A percentile compares a stretch with the other conserved stretches of the same genome.
Evolutionary conservation across 306 rosid species (phyloP).

Genomic region (Malus asiatica): DNA sequence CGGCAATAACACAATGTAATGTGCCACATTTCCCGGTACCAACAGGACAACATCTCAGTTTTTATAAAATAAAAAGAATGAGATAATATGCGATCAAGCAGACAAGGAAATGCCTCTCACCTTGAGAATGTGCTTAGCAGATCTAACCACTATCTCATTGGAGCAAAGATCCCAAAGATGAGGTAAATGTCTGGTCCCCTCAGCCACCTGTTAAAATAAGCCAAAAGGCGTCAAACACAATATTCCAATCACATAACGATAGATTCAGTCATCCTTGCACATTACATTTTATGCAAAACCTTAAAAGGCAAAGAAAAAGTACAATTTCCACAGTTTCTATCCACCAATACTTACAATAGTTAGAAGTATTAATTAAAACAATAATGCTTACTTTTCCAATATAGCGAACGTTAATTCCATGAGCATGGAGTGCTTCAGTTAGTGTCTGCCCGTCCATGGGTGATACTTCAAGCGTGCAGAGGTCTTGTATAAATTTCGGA

Average conservation of each 20-base stretch:
- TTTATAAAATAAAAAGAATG: background rate
- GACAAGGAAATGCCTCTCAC: slow-evolving; percentile 32
- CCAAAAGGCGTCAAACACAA: slow-evolving; percentile 21
- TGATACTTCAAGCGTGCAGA: slow-evolving; percentile 93
- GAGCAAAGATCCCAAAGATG: slow-evolving; percentile 93
- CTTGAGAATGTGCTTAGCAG: slow-evolving; percentile 94
- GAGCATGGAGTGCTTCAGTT: slow-evolving; percentile 97
- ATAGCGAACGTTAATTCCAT: slow-evolving; percentile 93
- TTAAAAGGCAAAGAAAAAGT: background rate
- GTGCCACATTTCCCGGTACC: background rate
- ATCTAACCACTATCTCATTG: slow-evolving; percentile 87
- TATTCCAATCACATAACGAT: slow-evolving; percentile 1
- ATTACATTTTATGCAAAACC: background rate
- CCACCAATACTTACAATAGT: background rate
- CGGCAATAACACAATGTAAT: background rate
- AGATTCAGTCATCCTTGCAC: background rate
- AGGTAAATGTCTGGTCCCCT: slow-evolving; percentile 84
- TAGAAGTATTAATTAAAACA: slow-evolving; percentile 6
- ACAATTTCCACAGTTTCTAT: background rate
- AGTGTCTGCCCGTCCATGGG: slow-evolving; percentile 99
- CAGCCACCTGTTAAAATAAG: slow-evolving; percentile 64
- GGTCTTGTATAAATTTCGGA: slow-evolving; percentile 95
- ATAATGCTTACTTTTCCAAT: slow-evolving; percentile 69
- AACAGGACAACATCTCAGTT: background rate
- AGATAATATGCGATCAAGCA: background rate